Evolutionary conservation across 768 basidiomycete genomes (phyloP).

Genomic region (Hygrocybe coccinea): DNA sequence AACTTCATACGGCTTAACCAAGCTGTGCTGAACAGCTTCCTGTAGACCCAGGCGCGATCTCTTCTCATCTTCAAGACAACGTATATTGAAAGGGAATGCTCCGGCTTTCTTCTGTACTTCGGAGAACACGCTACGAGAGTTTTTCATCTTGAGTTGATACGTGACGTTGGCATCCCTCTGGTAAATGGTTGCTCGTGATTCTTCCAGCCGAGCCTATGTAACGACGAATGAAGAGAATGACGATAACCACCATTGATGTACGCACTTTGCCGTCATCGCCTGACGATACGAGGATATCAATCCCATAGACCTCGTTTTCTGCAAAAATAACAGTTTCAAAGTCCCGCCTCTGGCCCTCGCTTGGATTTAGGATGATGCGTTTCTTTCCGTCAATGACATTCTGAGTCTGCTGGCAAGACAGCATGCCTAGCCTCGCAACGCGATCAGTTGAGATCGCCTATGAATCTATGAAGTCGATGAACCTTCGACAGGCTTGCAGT

Average conservation of each 20-base stretch:
- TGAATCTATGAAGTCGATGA: slow-evolving; percentile 8
- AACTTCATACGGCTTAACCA: slow-evolving; percentile 94
- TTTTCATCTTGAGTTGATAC: slow-evolving; percentile 98
- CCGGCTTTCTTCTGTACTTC: slow-evolving; percentile 99
- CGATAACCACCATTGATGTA: background rate
- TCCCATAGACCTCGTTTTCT: slow-evolving; percentile 92
- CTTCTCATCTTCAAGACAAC: slow-evolving; percentile 92
- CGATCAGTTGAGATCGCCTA: slow-evolving; percentile 4
- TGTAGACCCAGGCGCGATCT: slow-evolving; percentile 90
- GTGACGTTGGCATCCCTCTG: slow-evolving; percentile 81
- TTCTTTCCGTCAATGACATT: slow-evolving; percentile 96
- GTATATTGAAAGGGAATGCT: slow-evolving; percentile 96
- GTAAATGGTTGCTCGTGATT: slow-evolving; percentile 88
- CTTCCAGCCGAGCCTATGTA: slow-evolving; percentile 77
- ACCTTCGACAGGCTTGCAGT: slow-evolving; percentile 95
- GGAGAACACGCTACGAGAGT: slow-evolving; percentile 90
- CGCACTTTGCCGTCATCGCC: slow-evolving; percentile 85
- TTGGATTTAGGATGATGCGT: slow-evolving; percentile 87
- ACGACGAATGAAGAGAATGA: too few relatives aligned
- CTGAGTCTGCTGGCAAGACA: slow-evolving; percentile 91
- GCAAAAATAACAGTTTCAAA: slow-evolving; percentile 82
- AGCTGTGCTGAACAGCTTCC: slow-evolving; percentile 91
- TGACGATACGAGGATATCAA: slow-evolving; percentile 86
- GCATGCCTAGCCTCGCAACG: slow-evolving; percentile 60
- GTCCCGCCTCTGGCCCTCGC: slow-evolving; percentile 76